Conservation (phyloP, 257 asterid species). For the Rubia yunnanensis region DNA sequence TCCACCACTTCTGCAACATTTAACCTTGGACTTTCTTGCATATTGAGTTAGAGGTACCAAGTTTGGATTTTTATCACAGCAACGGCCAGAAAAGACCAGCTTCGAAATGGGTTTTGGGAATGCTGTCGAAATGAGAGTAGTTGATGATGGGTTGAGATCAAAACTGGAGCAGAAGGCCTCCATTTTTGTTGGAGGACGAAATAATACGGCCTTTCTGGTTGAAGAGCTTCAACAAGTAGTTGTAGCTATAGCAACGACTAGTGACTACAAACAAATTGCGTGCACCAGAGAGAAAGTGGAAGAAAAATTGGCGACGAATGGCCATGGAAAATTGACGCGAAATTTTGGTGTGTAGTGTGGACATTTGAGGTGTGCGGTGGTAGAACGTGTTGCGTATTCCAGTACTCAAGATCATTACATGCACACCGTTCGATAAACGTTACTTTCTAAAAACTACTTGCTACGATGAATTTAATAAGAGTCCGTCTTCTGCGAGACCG, state of each 20-base stretch:
- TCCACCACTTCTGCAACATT: slow-evolving; percentile 9
- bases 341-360: neutral
- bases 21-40: slow-evolving; percentile 12
- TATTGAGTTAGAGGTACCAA: slow-evolving; percentile 17
- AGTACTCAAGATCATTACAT: slow-evolving; percentile 16
- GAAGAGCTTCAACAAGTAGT: neutral
- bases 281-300: neutral
- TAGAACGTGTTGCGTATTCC: slow-evolving; percentile 41
- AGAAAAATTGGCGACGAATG: neutral
- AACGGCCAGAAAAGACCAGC: slow-evolving; percentile 20
- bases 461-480: no score
- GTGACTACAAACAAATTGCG: neutral
- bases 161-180: slow-evolving; percentile 46
- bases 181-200: slow-evolving; percentile 28
- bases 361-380: slow-evolving; percentile 38
- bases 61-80: slow-evolving; percentile 18
- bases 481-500: no score
- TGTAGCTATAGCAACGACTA: neutral
- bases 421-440: no score
- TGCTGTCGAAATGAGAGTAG: slow-evolving; percentile 27
- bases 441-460: no score
- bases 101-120: slow-evolving; percentile 35
- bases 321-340: neutral
- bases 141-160: slow-evolving; percentile 29
- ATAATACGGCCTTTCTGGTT: neutral